Percentiles rank a stretch among this genome's conserved stretches.
Evolutionary conservation across 2,329 filamentous ascomycete genomes (phyloP).

Genomic region (Zymoseptoria ardabiliae): DNA sequence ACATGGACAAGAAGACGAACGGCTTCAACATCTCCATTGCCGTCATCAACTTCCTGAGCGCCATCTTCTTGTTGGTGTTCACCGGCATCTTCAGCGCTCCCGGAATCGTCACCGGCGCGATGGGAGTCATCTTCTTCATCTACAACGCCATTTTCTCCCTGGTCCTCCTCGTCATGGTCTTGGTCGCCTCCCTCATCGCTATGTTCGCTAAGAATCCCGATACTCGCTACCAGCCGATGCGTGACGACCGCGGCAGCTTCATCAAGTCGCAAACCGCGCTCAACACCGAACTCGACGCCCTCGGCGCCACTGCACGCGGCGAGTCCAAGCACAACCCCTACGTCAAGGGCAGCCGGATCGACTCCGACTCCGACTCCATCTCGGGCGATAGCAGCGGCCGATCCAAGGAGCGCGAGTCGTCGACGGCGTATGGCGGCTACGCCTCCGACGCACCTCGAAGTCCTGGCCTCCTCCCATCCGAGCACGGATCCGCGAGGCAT

Average conservation of each 20-base stretch:
- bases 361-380: slow-evolving; percentile 63
- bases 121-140: slow-evolving; percentile 84
- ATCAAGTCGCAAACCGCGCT: slow-evolving; percentile 92
- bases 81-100: slow-evolving; percentile 80
- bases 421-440: slow-evolving; percentile 12
- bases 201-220: slow-evolving; percentile 91
- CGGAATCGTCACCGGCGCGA: slow-evolving; percentile 73
- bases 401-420: slow-evolving; percentile 29
- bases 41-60: slow-evolving; percentile 82
- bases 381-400: slow-evolving; percentile 50
- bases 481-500: slow-evolving; percentile 33
- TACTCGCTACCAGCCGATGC: slow-evolving; percentile 91
- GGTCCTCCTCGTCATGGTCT: slow-evolving; percentile 73
- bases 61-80: slow-evolving; percentile 83
- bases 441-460: slow-evolving; percentile 39
- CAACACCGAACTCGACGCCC: slow-evolving; percentile 80
- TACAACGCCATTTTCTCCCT: slow-evolving; percentile 77
- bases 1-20: slow-evolving; percentile 99
- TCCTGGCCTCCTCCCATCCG: slow-evolving; percentile 42
- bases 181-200: slow-evolving; percentile 68
- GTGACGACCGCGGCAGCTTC: slow-evolving; percentile 89
- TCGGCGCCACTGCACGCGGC: slow-evolving; percentile 81
- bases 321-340: slow-evolving; percentile 55
- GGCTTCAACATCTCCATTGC: slow-evolving; percentile 91
- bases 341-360: slow-evolving; percentile 50